phyloP scores from a whole-genome alignment of 352 stramenopile species.

The Elongisporangium undulatum region DNA sequence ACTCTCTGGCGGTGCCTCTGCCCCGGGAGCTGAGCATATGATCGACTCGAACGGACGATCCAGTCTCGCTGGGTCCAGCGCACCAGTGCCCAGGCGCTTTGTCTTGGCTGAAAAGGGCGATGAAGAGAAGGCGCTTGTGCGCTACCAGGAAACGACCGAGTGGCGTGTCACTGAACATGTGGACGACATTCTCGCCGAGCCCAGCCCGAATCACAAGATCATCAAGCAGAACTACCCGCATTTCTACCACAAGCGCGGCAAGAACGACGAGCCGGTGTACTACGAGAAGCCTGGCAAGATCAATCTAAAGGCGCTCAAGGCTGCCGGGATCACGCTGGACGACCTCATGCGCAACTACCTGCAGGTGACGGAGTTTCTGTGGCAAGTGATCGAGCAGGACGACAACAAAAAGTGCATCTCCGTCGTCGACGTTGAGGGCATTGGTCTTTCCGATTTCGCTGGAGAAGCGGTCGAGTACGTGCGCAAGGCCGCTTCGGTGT shows the following conservation, averaged over 20 bases:
- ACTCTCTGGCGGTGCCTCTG: constrained; percentile 3
- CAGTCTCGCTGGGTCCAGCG: neutral
- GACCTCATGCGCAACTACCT: constrained; percentile 85
- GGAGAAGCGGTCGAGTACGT: constrained; percentile 86
- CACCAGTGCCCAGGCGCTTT: constrained; percentile 52
- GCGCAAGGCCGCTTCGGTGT: constrained; percentile 65
- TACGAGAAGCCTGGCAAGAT: constrained; percentile 87
- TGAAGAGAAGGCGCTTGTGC: constrained; percentile 45
- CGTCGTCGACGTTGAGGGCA: constrained; percentile 80
- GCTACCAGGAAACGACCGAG: constrained; percentile 68
- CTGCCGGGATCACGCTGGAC: constrained; percentile 63
- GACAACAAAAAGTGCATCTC: constrained; percentile 85
- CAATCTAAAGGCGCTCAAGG: constrained; percentile 81
- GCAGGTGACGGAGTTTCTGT: constrained; percentile 85
- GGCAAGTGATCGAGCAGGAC: constrained; percentile 80
- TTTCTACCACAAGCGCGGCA: constrained; percentile 86
- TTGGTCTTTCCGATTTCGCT: constrained; percentile 81
- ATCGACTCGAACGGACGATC: neutral
- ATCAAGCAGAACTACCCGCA: constrained; percentile 92
- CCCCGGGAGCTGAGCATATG: neutral
- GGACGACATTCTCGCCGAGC: constrained; percentile 65
- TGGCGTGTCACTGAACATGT: constrained; percentile 81
- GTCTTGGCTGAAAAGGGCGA: constrained; percentile 80
- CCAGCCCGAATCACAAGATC: constrained; percentile 67
- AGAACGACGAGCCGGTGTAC: constrained; percentile 79